Percentiles rank a stretch among this genome's conserved stretches.
These are phyloP conservation scores for Grosmannia clavigera DNA, from an alignment of 2,329 filamentous ascomycete species.

Conservation along the genomic window DNA sequence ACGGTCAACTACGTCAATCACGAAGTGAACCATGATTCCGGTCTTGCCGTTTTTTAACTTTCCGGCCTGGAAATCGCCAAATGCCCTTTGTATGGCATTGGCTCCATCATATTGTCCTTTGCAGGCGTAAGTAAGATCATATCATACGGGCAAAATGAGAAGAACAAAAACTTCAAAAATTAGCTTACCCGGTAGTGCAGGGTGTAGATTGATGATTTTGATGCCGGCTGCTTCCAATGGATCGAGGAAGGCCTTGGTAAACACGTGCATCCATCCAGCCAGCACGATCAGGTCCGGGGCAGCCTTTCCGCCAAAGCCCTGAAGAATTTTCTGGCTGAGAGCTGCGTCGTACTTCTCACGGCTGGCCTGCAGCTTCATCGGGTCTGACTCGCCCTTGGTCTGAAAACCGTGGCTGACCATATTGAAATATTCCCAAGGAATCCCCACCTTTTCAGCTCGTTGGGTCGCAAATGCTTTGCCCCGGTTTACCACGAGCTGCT, in stretches of 20 bases:
- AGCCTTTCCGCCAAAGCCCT: constrained; percentile 23
- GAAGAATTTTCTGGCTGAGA: constrained; percentile 54
- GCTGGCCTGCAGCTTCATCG: constrained; percentile 38
- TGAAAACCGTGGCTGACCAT: constrained; percentile 59
- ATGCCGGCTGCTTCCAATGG: constrained; percentile 51
- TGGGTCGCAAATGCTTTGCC: constrained; percentile 31
- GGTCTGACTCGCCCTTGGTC: constrained; percentile 46
- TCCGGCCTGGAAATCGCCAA: constrained; percentile 53
- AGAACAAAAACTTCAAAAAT: background rate
- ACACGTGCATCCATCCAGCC: constrained; percentile 80
- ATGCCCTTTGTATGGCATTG: constrained; percentile 66
- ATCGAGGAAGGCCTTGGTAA: constrained; percentile 55
- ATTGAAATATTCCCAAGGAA: constrained; percentile 73
- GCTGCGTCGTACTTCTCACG: constrained; percentile 63
- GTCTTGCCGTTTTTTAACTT: constrained; percentile 56
- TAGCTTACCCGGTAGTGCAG: constrained; percentile 49
- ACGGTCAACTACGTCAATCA: constrained; percentile 67
- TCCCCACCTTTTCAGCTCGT: constrained; percentile 36
- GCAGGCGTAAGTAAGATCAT: constrained; percentile 14
- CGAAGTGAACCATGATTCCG: constrained; percentile 84
- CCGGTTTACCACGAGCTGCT: constrained; percentile 35
- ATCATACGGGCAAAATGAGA: background rate
- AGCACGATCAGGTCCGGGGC: constrained; percentile 66
- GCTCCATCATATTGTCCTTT: constrained; percentile 62
- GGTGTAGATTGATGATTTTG: constrained; percentile 72